Evolutionary conservation across 2,329 filamentous ascomycete genomes (phyloP).

Genomic region (Arthrobotrys megalospora): DNA sequence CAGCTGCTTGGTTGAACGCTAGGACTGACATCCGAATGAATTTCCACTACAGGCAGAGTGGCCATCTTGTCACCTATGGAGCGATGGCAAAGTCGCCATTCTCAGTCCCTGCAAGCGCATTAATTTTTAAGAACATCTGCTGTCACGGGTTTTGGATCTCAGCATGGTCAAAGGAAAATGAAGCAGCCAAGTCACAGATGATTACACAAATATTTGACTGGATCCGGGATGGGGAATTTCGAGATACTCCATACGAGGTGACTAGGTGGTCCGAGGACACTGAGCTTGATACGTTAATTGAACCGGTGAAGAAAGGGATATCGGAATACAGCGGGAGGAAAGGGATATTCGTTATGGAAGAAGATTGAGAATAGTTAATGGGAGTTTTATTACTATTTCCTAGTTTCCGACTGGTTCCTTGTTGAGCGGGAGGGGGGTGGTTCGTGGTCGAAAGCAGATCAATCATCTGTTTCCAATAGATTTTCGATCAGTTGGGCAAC

Average conservation of each 20-base stretch:
- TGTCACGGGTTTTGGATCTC: slow-evolving; percentile 97
- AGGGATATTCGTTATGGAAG: slow-evolving; percentile 86
- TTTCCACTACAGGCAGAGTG: slow-evolving; percentile 70
- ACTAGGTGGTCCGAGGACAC: slow-evolving; percentile 88
- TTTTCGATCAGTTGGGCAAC: slow-evolving; percentile 71
- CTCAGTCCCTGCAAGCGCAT: slow-evolving; percentile 81
- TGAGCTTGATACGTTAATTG: slow-evolving; percentile 76
- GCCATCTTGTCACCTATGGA: slow-evolving; percentile 90
- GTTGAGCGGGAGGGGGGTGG: background rate
- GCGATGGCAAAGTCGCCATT: slow-evolving; percentile 94
- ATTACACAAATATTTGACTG: slow-evolving; percentile 87
- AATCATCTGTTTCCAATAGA: background rate
- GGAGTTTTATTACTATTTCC: background rate
- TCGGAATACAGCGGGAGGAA: slow-evolving; percentile 89
- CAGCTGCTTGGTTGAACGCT: background rate
- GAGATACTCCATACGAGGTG: slow-evolving; percentile 85
- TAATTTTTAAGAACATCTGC: slow-evolving; percentile 93
- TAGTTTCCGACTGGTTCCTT: background rate
- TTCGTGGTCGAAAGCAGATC: background rate
- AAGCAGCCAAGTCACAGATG: slow-evolving; percentile 80
- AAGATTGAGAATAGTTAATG: slow-evolving; percentile 64
- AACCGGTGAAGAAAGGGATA: slow-evolving; percentile 85
- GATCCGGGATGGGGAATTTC: slow-evolving; percentile 79
- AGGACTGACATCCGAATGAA: background rate
- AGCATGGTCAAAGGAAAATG: slow-evolving; percentile 84